Conservation (phyloP, 306 rosid species). For the Canavalia gladiata region DNA sequence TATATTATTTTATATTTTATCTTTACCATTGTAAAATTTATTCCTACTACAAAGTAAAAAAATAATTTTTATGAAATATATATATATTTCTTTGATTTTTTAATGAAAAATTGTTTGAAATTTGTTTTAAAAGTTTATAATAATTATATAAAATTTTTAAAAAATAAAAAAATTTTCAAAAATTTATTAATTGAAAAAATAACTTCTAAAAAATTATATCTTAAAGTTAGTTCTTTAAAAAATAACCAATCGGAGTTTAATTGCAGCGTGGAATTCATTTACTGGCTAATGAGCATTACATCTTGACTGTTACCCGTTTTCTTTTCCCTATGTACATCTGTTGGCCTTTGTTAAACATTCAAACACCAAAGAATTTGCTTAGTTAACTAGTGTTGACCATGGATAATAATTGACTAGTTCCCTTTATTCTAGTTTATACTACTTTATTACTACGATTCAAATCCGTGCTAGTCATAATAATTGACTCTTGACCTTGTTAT, state of each 20-base stretch:
- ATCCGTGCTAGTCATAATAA: not conserved
- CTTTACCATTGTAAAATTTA: not conserved
- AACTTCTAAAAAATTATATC: not conserved
- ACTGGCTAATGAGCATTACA: not conserved
- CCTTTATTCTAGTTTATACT: not conserved
- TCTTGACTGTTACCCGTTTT: slow-evolving; percentile 8
- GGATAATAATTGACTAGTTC: not conserved
- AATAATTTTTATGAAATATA: too few species aligned
- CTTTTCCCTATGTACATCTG: not conserved
- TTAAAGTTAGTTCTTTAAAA: too few species aligned
- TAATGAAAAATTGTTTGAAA: not conserved
- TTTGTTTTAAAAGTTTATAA: not conserved
- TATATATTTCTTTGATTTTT: not conserved
- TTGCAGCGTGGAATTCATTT: not conserved
- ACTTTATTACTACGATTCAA: not conserved
- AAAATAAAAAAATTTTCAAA: not conserved
- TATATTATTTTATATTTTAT: not conserved
- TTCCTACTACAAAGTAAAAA: too few species aligned
- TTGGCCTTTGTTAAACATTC: not conserved
- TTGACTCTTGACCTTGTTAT: slow-evolving; percentile 8
- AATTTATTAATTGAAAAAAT: not conserved
- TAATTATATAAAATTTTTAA: not conserved
- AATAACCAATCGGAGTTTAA: not conserved
- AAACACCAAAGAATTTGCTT: not conserved
- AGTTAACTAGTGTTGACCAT: slow-evolving; percentile 40